These are phyloP conservation scores for Leccinum disarticulatum DNA, from an alignment of 768 basidiomycete species.

Conservation along the genomic window DNA sequence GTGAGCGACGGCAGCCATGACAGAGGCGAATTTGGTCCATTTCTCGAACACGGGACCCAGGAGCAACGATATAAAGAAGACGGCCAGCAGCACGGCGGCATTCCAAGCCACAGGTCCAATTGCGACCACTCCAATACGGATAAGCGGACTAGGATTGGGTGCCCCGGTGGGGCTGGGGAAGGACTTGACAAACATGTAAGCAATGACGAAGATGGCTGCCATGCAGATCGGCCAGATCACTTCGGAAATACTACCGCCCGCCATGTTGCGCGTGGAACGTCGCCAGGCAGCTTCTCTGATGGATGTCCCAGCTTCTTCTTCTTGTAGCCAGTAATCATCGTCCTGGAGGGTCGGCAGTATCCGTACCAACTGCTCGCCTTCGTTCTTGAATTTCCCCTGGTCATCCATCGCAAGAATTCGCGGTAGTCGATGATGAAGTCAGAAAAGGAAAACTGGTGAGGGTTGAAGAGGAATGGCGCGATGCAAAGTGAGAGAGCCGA, in stretches of 20 bases:
- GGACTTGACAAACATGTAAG: conserved; percentile 92
- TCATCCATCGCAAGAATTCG: conserved; percentile 99
- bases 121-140: conserved; percentile 86
- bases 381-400: conserved; percentile 92
- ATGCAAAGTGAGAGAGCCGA: conserved; percentile 93
- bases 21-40: conserved; percentile 85
- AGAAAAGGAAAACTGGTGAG: conserved; percentile 97
- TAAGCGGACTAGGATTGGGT: conserved; percentile 75
- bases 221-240: conserved; percentile 77
- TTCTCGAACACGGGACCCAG: conserved; percentile 85
- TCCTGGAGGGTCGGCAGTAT: conserved; percentile 95
- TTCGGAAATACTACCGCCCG: conserved; percentile 80
- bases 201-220: conserved; percentile 75
- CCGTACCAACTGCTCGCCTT: conserved; percentile 99
- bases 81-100: conserved; percentile 74
- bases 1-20: conserved; percentile 93
- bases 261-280: conserved; percentile 92
- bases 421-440: conserved; percentile 99
- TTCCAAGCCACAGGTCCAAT: conserved; percentile 96
- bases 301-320: conserved; percentile 98
- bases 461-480: conserved; percentile 98
- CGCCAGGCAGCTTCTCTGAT: conserved; percentile 94
- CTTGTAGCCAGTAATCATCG: conserved; percentile 99
- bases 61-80: conserved; percentile 93
- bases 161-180: conserved; percentile 69